Conservation (phyloP, 495 filamentous ascomycete species). For the Lentithecium fluviatile region DNA sequence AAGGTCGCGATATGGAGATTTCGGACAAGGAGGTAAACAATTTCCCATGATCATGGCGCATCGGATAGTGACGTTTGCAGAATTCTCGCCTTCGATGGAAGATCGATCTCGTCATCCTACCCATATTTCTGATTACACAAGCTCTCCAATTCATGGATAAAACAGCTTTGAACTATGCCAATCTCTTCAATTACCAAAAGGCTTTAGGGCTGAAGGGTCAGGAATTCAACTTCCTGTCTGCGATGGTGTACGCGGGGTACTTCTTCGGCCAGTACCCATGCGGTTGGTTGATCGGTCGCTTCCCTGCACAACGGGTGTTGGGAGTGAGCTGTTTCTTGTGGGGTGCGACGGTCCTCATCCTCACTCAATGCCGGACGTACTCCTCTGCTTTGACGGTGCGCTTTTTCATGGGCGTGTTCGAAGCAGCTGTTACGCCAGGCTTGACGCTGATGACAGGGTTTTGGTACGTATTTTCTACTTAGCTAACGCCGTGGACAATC, state of each 20-base stretch:
- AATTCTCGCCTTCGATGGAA: conserved; percentile 5
- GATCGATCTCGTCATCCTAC: conserved; percentile 8
- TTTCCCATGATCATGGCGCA: no score
- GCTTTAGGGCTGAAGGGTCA: conserved; percentile 4
- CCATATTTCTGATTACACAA: neutral
- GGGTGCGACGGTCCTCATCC: neutral
- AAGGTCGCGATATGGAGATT: conserved; percentile 4
- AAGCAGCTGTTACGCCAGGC: conserved; percentile 7
- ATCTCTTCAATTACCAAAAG: conserved; percentile 6
- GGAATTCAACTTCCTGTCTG: conserved; percentile 5
- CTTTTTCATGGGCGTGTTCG: conserved; percentile 11
- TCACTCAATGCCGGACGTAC: conserved; percentile 1
- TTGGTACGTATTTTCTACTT: no score
- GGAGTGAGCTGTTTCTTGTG: neutral
- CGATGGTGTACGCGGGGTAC: conserved; percentile 7
- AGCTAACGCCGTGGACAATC: no score
- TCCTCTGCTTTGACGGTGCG: neutral
- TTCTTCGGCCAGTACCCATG: conserved; percentile 10
- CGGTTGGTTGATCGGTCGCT: conserved; percentile 4
- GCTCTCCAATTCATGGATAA: conserved; percentile 8
- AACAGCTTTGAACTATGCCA: conserved; percentile 7
- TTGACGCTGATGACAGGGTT: conserved; percentile 6
- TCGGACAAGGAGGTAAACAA: neutral
- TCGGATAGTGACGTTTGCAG: neutral
- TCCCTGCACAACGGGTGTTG: neutral